phyloP scores from a whole-genome alignment of 2,329 filamentous ascomycete genomes.

The Cercospora sesami region DNA sequence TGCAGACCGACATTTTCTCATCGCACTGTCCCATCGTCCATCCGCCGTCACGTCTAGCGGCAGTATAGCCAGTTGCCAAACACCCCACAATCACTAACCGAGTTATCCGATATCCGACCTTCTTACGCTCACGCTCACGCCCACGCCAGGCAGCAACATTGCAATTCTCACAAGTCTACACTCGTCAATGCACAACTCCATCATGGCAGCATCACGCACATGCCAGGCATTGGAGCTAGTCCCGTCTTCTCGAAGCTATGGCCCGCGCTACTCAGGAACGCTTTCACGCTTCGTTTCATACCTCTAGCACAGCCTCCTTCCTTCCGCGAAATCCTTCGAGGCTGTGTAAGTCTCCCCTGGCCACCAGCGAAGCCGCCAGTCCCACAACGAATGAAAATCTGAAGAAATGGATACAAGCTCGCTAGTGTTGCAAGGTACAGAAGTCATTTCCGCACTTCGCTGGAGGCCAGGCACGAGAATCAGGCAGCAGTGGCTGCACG shows the following conservation, averaged over 20 bases:
- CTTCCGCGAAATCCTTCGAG: slow-evolving; percentile 11
- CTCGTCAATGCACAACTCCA: background rate
- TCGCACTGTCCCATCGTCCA: background rate
- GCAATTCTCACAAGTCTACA: background rate
- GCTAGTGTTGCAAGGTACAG: slow-evolving; percentile 3
- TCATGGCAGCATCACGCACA: slow-evolving; percentile 4
- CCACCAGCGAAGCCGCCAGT: slow-evolving; percentile 12
- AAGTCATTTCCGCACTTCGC: background rate
- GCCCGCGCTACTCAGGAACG: slow-evolving; percentile 7
- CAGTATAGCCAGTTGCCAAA: background rate
- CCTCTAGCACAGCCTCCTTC: slow-evolving; percentile 7
- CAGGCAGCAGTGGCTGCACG: background rate
- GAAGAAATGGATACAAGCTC: background rate
- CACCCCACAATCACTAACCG: background rate
- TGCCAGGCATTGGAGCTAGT: slow-evolving; percentile 6
- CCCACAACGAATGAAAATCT: slow-evolving; percentile 2
- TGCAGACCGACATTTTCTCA: background rate
- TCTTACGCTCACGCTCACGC: background rate
- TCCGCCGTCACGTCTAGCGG: background rate
- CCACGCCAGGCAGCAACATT: background rate
- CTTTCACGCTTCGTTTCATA: slow-evolving; percentile 13
- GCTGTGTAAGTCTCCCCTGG: slow-evolving; percentile 6
- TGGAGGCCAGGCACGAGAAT: background rate
- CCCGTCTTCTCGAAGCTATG: slow-evolving; percentile 1
- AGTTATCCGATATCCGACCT: background rate